These are phyloP conservation scores for Phytophthora pini DNA, from an alignment of 352 stramenopile species.

Conservation along the genomic window DNA sequence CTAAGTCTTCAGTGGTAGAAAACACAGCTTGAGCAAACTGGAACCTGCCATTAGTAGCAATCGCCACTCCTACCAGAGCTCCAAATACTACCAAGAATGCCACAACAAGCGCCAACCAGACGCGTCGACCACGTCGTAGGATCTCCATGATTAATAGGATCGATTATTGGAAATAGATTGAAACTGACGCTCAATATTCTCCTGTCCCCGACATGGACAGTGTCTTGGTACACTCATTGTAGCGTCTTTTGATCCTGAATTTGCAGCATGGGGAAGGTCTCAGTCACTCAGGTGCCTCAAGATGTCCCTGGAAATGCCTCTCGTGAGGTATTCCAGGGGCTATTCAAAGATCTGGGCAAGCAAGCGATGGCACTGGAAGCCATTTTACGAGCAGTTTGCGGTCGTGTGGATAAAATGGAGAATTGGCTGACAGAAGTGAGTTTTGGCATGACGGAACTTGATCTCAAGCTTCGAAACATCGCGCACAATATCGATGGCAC, in stretches of 20 bases:
- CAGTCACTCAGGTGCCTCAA: conserved; percentile 22
- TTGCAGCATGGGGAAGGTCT: conserved; percentile 37
- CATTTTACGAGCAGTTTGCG: conserved; percentile 71
- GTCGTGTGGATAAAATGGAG: conserved; percentile 80
- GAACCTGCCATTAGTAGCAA: conserved; percentile 47
- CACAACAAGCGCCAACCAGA: conserved; percentile 4
- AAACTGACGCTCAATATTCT: conserved; percentile 28
- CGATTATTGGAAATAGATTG: conserved; percentile 19
- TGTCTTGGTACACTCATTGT: neutral
- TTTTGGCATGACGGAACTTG: conserved; percentile 78
- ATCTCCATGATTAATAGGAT: conserved; percentile 18
- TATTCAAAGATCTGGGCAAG: conserved; percentile 77
- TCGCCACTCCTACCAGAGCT: conserved; percentile 5
- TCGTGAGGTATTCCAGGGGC: conserved; percentile 66
- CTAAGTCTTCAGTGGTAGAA: conserved; percentile 66
- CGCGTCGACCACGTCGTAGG: neutral
- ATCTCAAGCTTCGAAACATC: conserved; percentile 79
- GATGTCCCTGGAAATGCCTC: conserved; percentile 37
- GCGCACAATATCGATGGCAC: conserved; percentile 86
- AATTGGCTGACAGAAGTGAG: conserved; percentile 76
- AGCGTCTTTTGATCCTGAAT: conserved; percentile 5
- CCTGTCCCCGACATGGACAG: neutral
- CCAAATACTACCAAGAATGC: neutral
- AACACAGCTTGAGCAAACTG: conserved; percentile 69
- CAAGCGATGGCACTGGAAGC: conserved; percentile 81